Percentiles rank a stretch among this genome's conserved stretches.
Evolutionary conservation across 257 asterid species (phyloP).

Genomic region (Rubia yunnanensis): DNA sequence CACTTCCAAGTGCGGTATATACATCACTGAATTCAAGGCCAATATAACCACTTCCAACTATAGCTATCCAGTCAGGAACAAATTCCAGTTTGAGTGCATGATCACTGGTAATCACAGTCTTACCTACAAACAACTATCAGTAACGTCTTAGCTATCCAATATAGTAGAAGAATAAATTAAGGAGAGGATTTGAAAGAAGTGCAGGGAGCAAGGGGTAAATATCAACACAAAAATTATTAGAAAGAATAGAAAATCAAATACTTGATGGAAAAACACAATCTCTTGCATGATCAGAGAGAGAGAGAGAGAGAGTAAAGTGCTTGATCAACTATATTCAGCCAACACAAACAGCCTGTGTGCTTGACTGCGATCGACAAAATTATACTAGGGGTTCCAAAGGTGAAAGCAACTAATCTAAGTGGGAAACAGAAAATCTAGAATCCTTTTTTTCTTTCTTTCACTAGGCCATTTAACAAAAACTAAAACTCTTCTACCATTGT

Average conservation of each 20-base stretch:
- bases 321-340: not conserved
- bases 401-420: not conserved
- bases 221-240: not conserved
- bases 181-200: not conserved
- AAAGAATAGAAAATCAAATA: not conserved
- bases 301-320: not conserved
- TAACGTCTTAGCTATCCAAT: not conserved
- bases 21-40: conserved; percentile 98
- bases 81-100: conserved; percentile 89
- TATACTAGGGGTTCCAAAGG: not conserved
- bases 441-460: too few relatives aligned
- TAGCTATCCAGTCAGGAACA: conserved; percentile 94
- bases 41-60: conserved; percentile 95
- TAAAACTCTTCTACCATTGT: not conserved
- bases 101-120: conserved; percentile 90
- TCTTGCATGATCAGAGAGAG: not conserved
- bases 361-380: not conserved
- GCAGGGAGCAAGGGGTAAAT: not conserved
- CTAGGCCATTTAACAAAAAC: not conserved
- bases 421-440: not conserved
- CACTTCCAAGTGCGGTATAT: conserved; percentile 96
- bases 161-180: conserved; percentile 7
- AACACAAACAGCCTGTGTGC: not conserved
- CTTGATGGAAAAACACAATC: not conserved
- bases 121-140: conserved; percentile 47